Base-by-base conservation (phyloP, 179 eudicot species). In the Sideroxylon spinosum region DNA sequence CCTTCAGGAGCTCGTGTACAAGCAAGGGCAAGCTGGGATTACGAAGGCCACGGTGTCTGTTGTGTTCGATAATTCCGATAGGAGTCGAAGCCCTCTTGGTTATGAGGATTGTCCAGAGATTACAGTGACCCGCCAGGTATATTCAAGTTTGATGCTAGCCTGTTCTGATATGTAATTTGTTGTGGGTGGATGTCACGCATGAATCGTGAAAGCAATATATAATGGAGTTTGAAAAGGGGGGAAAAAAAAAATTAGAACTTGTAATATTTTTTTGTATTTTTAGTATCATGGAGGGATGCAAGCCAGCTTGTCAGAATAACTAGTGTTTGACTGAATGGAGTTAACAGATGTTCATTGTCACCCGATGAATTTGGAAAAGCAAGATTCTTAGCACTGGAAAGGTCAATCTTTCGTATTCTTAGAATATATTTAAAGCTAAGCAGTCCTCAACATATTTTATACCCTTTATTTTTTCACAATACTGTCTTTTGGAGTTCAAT, bases 1-100 rank as follows among this genome's bases (percentile, higher is more conserved):
- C 86, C 86, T 95, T 23, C 99, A 95, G 77, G 98, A 95, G 84
- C 87, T 95, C 74, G 98, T 95, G 29, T 95, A 95, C 80, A 94
- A 95, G 91, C 99, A 93, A 82, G 99, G 99, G 4, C 99, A 95
- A 78, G 98, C 99, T 70, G 99, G 99, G 20, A 91, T 94, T 68
- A 94, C 97, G 0, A 95, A 95, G 76, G 99, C 99, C 0, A 92
- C 99, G 0, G 99, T 95, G 9, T 95, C 99, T 1, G 73, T 94
- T 74, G 89, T 93, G 72, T 94, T 94, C 29, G 97, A 93, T 76
- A 91, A 95, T 67, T 88, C 92, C 0, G 95, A 92, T 68, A 89
- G 96, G 20, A 85, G 76, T 67, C 78, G 97, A 48, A 96, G 99
- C 60, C 99, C 99, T 17, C 86, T 96, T 22, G 99, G 99, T 0